Percentiles rank a stretch among this genome's conserved stretches.
Evolutionary conservation across 1,284 basidiomycete species (phyloP).

Genomic region (Ganoderma boninense): DNA sequence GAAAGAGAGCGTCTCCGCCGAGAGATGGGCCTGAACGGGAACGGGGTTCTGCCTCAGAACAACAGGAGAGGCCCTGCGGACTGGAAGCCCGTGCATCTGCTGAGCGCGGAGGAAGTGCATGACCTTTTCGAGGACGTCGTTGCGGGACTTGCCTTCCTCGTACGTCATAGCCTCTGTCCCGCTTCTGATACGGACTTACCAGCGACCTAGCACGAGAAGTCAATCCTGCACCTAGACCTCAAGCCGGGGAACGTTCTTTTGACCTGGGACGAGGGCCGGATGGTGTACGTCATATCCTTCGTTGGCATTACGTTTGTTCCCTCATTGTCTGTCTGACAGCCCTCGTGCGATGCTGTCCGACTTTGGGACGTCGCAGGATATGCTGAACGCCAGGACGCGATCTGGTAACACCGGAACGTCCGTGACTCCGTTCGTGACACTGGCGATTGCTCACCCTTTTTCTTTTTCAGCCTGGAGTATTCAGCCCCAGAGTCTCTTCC

Average conservation of each 20-base stretch:
- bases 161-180: conserved; percentile 46
- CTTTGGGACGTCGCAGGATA: conserved; percentile 93
- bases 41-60: conserved; percentile 21
- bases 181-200: not conserved
- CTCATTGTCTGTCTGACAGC: conserved; percentile 44
- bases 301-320: not conserved
- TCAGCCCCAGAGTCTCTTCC: conserved; percentile 88
- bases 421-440: conserved; percentile 43
- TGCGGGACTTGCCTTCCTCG: conserved; percentile 82
- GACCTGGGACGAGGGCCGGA: conserved; percentile 89
- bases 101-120: conserved; percentile 83
- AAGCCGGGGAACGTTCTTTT: conserved; percentile 94
- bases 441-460: not conserved
- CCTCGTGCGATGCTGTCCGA: conserved; percentile 91
- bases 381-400: conserved; percentile 73
- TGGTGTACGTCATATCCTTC: conserved; percentile 62
- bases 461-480: conserved; percentile 69
- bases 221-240: conserved; percentile 90
- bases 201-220: conserved; percentile 74
- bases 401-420: conserved; percentile 95
- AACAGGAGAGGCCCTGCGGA: conserved; percentile 37
- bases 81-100: conserved; percentile 78
- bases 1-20: conserved; percentile 66
- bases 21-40: conserved; percentile 51
- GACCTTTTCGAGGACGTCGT: conserved; percentile 83